Conservation (phyloP, 306 rosid species). For the Rosa chinensis region DNA sequence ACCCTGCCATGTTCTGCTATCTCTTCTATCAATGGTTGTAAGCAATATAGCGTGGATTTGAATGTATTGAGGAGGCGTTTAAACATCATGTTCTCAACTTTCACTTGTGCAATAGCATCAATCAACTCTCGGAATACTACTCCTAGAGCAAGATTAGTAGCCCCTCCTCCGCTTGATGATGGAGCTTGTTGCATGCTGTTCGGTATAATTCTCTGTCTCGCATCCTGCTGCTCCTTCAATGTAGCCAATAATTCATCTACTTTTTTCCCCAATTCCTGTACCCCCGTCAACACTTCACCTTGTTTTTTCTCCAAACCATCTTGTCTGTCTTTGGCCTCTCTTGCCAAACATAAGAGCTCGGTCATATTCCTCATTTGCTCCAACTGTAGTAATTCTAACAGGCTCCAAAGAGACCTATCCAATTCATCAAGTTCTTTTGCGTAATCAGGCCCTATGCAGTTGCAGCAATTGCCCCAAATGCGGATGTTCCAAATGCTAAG, state of each 20-base stretch:
- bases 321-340: background rate
- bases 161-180: background rate
- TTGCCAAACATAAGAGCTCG: background rate
- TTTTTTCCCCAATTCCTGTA: no score
- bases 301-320: background rate
- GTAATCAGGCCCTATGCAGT: background rate
- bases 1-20: background rate
- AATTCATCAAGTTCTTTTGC: background rate
- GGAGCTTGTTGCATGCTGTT: no score
- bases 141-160: background rate
- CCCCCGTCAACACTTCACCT: no score
- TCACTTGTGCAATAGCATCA: background rate
- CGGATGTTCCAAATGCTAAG: background rate
- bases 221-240: background rate
- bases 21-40: background rate
- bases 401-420: background rate
- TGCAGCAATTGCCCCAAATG: background rate
- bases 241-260: background rate
- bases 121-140: background rate
- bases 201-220: background rate
- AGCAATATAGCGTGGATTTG: background rate
- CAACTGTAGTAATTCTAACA: background rate
- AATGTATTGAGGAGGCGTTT: background rate
- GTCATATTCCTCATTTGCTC: background rate
- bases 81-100: background rate